A percentile compares a stretch with the other conserved stretches of the same genome.
Conservation (phyloP, 257 asterid species). For the Solanum sejunctum region DNA sequence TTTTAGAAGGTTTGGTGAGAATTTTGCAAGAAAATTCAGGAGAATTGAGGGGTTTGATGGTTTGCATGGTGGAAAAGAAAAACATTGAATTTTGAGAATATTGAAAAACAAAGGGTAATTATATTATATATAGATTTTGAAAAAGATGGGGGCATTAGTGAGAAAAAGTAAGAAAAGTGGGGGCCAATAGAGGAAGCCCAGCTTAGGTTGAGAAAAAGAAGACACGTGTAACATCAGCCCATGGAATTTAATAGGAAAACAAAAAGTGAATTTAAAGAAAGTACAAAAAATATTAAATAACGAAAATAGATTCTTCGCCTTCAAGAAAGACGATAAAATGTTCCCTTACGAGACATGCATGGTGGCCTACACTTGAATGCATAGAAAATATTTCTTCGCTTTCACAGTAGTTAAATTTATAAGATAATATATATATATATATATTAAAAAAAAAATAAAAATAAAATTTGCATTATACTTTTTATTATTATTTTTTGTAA, state of each 20-base stretch:
- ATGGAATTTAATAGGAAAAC: background rate
- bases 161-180: background rate
- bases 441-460: too few relatives aligned
- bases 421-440: too few relatives aligned
- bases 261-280: background rate
- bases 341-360: too few relatives aligned
- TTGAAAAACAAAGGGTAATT: background rate
- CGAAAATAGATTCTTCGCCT: background rate
- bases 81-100: background rate
- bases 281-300: background rate
- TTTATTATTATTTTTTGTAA: too few relatives aligned
- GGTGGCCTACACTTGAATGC: background rate
- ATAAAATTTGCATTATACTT: too few relatives aligned
- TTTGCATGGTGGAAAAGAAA: background rate
- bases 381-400: too few relatives aligned
- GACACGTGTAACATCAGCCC: background rate
- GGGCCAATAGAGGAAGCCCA: background rate
- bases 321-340: too few relatives aligned
- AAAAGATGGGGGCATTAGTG: background rate
- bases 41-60: background rate
- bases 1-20: conserved; percentile 7
- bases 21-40: conserved; percentile 13
- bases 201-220: background rate
- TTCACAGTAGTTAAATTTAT: too few relatives aligned
- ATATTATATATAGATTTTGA: background rate